phyloP scores from a whole-genome alignment of 2,329 filamentous ascomycete species.

The Penicillium sp. region DNA sequence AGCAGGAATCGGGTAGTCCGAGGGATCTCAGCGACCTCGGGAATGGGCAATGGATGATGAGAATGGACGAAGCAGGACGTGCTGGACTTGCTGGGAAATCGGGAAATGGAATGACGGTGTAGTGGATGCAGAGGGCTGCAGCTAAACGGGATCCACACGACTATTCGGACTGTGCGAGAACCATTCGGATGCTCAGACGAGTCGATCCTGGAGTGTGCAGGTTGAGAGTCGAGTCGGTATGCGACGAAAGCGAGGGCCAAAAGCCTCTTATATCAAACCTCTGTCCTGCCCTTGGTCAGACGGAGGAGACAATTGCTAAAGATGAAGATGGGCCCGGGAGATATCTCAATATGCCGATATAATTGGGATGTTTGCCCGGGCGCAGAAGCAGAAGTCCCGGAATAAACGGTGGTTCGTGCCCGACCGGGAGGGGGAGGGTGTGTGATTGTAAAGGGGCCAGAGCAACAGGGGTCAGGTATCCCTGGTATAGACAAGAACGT shows the following conservation, averaged over 20 bases:
- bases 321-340: not conserved
- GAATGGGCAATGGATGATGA: constrained; percentile 3
- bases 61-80: constrained; percentile 2
- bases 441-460: constrained; percentile 10
- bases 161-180: constrained; percentile 5
- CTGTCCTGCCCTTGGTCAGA: not conserved
- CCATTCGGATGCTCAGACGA: not conserved
- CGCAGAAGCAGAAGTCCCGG: not conserved
- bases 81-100: constrained; percentile 6
- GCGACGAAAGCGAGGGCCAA: not conserved
- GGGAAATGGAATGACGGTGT: constrained; percentile 31
- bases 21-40: constrained; percentile 1
- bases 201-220: not conserved
- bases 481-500: not conserved
- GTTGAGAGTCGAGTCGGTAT: not conserved
- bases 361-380: constrained; percentile 2
- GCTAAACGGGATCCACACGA: constrained; percentile 21
- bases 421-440: constrained; percentile 5
- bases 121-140: constrained; percentile 26
- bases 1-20: not conserved
- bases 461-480: not conserved
- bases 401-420: constrained; percentile 11
- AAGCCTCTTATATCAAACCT: not conserved
- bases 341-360: not conserved
- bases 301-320: not conserved